Percentiles rank a stretch among this genome's conserved stretches.
These are phyloP conservation scores for Saturnispora zaruensis DNA, from an alignment of 805 yeast genomes.

Conservation along the genomic window DNA sequence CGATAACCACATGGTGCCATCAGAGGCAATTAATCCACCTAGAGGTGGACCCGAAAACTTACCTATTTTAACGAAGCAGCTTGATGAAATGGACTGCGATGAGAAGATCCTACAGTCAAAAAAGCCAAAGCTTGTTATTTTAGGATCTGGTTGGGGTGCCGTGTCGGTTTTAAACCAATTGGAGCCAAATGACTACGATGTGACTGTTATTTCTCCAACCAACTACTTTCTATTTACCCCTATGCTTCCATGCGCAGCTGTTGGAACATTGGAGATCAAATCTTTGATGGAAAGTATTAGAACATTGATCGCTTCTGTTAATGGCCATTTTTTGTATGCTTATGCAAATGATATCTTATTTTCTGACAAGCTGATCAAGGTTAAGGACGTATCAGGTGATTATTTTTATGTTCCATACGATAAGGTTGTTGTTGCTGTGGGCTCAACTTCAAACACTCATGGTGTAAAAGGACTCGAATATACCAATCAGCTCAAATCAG, in stretches of 20 bases:
- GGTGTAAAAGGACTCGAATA: conserved; percentile 93
- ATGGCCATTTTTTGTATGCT: conserved; percentile 78
- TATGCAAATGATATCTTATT: conserved; percentile 81
- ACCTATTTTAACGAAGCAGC: conserved; percentile 47
- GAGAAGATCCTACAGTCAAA: conserved; percentile 40
- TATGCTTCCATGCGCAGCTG: conserved; percentile 85
- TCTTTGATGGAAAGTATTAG: conserved; percentile 92
- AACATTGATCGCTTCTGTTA: conserved; percentile 69
- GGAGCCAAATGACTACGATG: conserved; percentile 81
- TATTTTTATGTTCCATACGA: conserved; percentile 54
- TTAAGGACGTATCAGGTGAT: conserved; percentile 42
- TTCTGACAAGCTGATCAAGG: conserved; percentile 48
- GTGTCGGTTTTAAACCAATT: conserved; percentile 74
- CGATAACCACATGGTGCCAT: conserved; percentile 41
- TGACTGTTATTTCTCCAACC: conserved; percentile 84
- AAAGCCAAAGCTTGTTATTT: conserved; percentile 64
- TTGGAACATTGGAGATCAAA: conserved; percentile 84
- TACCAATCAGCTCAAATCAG: conserved; percentile 83
- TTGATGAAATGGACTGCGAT: conserved; percentile 51
- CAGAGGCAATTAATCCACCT: conserved; percentile 44
- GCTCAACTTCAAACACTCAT: conserved; percentile 89
- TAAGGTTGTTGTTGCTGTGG: conserved; percentile 84
- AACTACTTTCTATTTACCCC: conserved; percentile 95
- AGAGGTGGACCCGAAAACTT: conserved; percentile 65
- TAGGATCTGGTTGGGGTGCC: conserved; percentile 94